Base-by-base conservation (phyloP, 1,284 basidiomycete species). In the Wolfiporia cocos region DNA sequence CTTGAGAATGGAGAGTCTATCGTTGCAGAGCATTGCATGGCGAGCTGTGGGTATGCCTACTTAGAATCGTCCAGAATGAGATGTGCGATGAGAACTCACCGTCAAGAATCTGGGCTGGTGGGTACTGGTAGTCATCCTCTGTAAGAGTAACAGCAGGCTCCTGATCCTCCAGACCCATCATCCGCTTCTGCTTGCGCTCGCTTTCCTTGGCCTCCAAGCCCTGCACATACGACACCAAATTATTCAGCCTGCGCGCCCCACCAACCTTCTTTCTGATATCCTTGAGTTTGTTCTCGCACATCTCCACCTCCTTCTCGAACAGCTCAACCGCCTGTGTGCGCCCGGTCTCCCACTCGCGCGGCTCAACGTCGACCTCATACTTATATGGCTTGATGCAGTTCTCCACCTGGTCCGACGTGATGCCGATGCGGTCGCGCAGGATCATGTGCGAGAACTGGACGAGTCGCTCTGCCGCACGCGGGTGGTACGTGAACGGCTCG, bases 341-440 rank as follows among this genome's bases (percentile, higher is more conserved):
- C 0, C 95, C 95, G 3, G 71, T 58, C 54, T 92, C 91, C 96
- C 96, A 99, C 61, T 98, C 94, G 31, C 82, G 71, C 10, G 77
- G 75, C 50, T 96, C 91, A 20, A 95, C 84, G 57, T 97, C 93
- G 14, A 93, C 78, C 56, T 93, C 92, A 62, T 97, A 97, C 71
- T 99, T 98, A 78, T 84, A 98, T 23, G 96, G 96, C 68, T 99
- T 99, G 72, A 99, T 96, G 65, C 92, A 96, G 66, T 99, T 99
- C 72, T 99, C 96, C 6, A 99, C 96, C 66, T 99, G 95, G 61
- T 99, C 96, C 1, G 92, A 86, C 3, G 96, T 93, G 42, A 97
- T 67, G 7, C 89, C 87, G 47, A 97, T 87, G 2, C 95, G 79
- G 56, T 97, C 93, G 37, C 93, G 76, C 43, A 99, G 68, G 55